Conservation (phyloP, 495 filamentous ascomycete species). For the Daldinia caldariorum region DNA sequence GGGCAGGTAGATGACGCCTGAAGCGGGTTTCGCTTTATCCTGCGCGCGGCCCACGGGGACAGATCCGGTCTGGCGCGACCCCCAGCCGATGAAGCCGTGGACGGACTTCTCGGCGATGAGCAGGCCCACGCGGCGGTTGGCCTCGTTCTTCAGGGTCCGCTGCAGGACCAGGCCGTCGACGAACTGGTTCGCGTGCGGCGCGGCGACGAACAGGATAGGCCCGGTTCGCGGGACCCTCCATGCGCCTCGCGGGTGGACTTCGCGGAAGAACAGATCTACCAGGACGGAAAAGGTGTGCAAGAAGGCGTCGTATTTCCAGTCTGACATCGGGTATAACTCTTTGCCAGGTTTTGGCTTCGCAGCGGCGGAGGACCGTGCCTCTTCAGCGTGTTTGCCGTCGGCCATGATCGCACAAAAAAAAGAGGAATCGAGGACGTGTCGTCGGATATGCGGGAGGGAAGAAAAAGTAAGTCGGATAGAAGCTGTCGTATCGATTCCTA, state of each 20-base stretch:
- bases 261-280: constrained; percentile 95
- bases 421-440: neutral
- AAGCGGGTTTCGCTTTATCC: constrained; percentile 82
- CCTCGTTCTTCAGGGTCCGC: constrained; percentile 84
- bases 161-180: constrained; percentile 95
- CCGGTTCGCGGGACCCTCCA: constrained; percentile 91
- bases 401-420: constrained; percentile 30
- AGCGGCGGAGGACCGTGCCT: constrained; percentile 31
- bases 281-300: constrained; percentile 86
- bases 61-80: constrained; percentile 80
- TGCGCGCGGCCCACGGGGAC: constrained; percentile 90
- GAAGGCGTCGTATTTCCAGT: constrained; percentile 82
- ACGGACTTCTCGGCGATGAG: constrained; percentile 96
- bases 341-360: constrained; percentile 33
- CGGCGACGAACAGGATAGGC: constrained; percentile 95
- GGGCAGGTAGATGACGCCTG: constrained; percentile 88
- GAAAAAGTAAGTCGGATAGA: neutral
- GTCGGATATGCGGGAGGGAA: neutral
- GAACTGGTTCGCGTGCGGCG: constrained; percentile 99
- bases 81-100: constrained; percentile 84
- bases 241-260: constrained; percentile 91
- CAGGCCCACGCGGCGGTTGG: constrained; percentile 86
- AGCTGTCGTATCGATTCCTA: constrained; percentile 19
- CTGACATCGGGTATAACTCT: constrained; percentile 72
- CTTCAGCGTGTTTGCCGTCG: constrained; percentile 31